These are phyloP conservation scores for Xylaria longipes DNA, from an alignment of 495 filamentous ascomycete species.

Conservation along the genomic window DNA sequence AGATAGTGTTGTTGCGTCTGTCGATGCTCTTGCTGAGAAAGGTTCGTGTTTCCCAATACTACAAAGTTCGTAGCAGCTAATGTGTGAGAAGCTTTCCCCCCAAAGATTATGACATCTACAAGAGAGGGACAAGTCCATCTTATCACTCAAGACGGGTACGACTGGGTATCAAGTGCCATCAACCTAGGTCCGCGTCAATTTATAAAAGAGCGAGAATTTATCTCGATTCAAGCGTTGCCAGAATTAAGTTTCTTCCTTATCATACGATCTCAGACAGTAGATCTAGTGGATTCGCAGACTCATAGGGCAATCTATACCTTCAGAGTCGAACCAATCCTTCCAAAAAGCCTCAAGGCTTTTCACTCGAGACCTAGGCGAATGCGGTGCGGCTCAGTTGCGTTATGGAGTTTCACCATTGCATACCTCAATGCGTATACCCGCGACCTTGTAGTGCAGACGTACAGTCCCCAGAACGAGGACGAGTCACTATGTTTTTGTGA, in stretches of 20 bases:
- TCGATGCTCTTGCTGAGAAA: conserved; percentile 49
- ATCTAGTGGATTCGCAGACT: conserved; percentile 59
- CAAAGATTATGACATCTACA: conserved; percentile 41
- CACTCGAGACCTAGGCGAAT: conserved; percentile 53
- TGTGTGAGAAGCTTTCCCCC: conserved; percentile 33
- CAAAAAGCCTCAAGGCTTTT: conserved; percentile 58
- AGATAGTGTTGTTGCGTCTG: conserved; percentile 51
- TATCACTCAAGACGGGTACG: conserved; percentile 44
- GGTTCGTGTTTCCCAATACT: conserved; percentile 34
- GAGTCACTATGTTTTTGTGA: conserved; percentile 51
- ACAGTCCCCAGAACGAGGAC: conserved; percentile 53
- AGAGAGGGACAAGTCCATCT: conserved; percentile 51
- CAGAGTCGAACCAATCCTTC: conserved; percentile 60
- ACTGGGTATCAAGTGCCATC: conserved; percentile 47
- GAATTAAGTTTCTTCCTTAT: conserved; percentile 57
- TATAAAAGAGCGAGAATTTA: conserved; percentile 33
- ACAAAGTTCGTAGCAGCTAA: conserved; percentile 26
- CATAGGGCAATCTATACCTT: conserved; percentile 62
- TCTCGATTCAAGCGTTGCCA: conserved; percentile 40
- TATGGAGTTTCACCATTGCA: conserved; percentile 60
- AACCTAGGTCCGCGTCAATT: conserved; percentile 18
- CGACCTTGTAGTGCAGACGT: conserved; percentile 62
- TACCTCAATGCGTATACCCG: conserved; percentile 59
- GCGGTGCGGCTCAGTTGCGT: conserved; percentile 53
- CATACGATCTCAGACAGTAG: conserved; percentile 54